phyloP scores from a whole-genome alignment of 331 rosid species.

The Pyrus hybrid region DNA sequence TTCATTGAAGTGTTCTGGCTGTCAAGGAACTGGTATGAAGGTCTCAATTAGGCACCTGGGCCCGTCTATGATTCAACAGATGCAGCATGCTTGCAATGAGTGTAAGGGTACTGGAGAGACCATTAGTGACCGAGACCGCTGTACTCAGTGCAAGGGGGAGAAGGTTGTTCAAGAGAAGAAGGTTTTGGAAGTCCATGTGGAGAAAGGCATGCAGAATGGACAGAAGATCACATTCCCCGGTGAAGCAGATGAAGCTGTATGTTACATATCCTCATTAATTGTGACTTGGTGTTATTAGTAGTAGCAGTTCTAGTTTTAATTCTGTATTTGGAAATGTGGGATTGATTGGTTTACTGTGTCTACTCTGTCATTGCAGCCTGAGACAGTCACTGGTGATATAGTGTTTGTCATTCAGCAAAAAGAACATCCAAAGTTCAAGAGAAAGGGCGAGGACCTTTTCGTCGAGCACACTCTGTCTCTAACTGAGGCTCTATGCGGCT shows the following conservation, averaged over 20 bases:
- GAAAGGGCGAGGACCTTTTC: slow-evolving; percentile 68
- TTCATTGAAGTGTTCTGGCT: slow-evolving; percentile 59
- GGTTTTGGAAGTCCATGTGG: slow-evolving; percentile 68
- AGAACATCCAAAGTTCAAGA: slow-evolving; percentile 71
- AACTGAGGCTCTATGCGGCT: slow-evolving; percentile 71
- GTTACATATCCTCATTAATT: neutral
- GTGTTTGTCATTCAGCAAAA: slow-evolving; percentile 72
- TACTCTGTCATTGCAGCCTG: slow-evolving; percentile 46
- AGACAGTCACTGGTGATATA: slow-evolving; percentile 68
- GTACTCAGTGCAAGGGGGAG: slow-evolving; percentile 74
- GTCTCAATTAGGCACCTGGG: slow-evolving; percentile 69
- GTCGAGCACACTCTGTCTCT: slow-evolving; percentile 70
- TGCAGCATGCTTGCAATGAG: slow-evolving; percentile 85
- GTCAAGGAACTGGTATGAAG: slow-evolving; percentile 90
- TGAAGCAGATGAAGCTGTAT: slow-evolving; percentile 87
- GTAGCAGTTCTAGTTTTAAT: neutral
- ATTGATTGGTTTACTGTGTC: slow-evolving; percentile 6
- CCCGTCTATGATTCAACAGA: slow-evolving; percentile 77
- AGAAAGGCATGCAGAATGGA: slow-evolving; percentile 88
- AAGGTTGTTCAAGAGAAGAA: slow-evolving; percentile 82
- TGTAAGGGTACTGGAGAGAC: slow-evolving; percentile 93
- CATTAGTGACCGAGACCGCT: slow-evolving; percentile 65
- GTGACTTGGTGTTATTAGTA: neutral
- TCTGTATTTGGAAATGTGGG: neutral
- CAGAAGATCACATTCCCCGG: slow-evolving; percentile 88